phyloP scores from a whole-genome alignment of 208 protist genomes.

The Trypanosomatidae sp. region DNA sequence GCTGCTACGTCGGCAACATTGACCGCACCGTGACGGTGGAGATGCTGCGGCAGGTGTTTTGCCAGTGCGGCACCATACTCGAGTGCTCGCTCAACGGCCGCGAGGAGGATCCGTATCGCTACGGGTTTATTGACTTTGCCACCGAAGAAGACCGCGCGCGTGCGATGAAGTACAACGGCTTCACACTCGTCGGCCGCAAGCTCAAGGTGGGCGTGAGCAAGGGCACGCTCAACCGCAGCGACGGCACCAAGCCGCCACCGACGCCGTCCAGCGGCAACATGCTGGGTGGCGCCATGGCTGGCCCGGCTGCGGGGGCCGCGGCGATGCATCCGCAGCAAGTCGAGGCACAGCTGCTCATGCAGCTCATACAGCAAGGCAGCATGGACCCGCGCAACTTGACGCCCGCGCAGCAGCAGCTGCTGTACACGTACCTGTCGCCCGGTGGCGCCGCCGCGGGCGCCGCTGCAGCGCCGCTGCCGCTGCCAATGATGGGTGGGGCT shows the following conservation, averaged over 20 bases:
- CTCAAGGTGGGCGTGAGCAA: constrained; percentile 79
- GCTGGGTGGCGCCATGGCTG: not conserved
- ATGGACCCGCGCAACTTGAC: constrained; percentile 53
- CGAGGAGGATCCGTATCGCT: constrained; percentile 68
- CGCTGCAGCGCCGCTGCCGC: not conserved
- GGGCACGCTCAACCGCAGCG: constrained; percentile 52
- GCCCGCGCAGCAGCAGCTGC: constrained; percentile 30
- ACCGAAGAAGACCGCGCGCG: constrained; percentile 57
- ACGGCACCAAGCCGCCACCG: not conserved
- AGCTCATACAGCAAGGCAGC: constrained; percentile 52
- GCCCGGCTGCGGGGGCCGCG: not conserved
- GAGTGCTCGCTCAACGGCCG: constrained; percentile 78
- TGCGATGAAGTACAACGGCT: constrained; percentile 82
- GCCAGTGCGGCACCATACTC: constrained; percentile 65
- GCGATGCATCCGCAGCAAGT: constrained; percentile 30
- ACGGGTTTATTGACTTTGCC: constrained; percentile 83
- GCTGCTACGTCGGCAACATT: constrained; percentile 82
- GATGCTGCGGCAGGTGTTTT: constrained; percentile 67
- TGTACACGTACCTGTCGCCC: constrained; percentile 4
- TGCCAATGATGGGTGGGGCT: not conserved
- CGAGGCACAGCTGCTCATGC: constrained; percentile 38
- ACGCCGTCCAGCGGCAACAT: not conserved
- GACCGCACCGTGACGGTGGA: constrained; percentile 67
- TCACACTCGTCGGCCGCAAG: constrained; percentile 54
- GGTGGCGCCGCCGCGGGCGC: not conserved